Evolutionary conservation across 768 basidiomycete species (phyloP), one percentile per base, ranked within the genome.

Genomic region (Cystofilobasidium capitatum): DNA sequence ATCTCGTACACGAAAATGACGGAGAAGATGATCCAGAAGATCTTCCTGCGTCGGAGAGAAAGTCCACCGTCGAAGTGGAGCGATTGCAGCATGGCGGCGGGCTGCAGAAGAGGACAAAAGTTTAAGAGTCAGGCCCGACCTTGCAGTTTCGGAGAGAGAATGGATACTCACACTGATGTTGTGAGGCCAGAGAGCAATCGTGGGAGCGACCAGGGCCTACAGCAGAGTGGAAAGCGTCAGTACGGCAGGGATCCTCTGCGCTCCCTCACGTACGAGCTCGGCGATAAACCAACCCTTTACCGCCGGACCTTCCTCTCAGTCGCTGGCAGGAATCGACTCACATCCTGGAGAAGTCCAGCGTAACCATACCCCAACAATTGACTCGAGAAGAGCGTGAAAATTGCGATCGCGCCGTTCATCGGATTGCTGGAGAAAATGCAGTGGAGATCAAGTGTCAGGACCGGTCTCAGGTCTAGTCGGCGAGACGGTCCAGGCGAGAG

Each of bases 21-120:
- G 54, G 68, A 58, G 71, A 76, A 76, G 33, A 75, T 61, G 55
- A 70, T 68, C 75, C 75, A 76, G 71, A 76, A 77, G 70, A 76
- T 64, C 26, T 64, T 54, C 17, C 71, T 70, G 33, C 76, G 72
- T 71, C 75, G 75, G 59, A 64, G 71, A 40, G 72, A 70, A 12
- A 71, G 51, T 17, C 57, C 61, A 20, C 71, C 71, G 55, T 75
- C 74, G 66, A 74, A 71, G 69, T 77, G 76, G 9, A 77, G 70
- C 3, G 74, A 72, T 58, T 77, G 74, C 70, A 77, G 75, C 20
- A 74, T 70, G 26, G 71, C 47, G 3, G 70, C 61, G 39, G 71
- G 69, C 39, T 70, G 67, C 22, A 72, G 64, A 33, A 74, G 65
- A 22, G n/a, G n/a, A 24, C 9, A 9, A 54, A 13, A 54, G 31